Percentiles rank a stretch among this genome's conserved stretches.
Conservation (phyloP, 805 yeast genomes). For the Starmerella potacharoeniae region DNA sequence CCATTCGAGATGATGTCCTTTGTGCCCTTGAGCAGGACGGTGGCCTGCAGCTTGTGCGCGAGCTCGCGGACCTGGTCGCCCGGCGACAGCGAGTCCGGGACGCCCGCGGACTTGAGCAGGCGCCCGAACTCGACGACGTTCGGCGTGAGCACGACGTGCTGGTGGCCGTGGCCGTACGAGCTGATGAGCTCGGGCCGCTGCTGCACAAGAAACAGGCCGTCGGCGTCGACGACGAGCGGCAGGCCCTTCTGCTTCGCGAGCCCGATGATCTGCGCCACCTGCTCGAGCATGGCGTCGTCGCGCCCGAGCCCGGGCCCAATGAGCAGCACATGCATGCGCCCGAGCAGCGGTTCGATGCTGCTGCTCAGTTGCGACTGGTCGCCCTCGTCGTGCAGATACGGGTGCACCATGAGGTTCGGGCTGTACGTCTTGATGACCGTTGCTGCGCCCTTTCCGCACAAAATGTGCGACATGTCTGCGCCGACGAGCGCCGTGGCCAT, state of each 20-base stretch:
- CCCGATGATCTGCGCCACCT: slow-evolving; percentile 46
- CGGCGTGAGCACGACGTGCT: slow-evolving; percentile 70
- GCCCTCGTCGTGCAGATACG: slow-evolving; percentile 50
- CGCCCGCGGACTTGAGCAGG: slow-evolving; percentile 40
- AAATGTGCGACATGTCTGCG: slow-evolving; percentile 75
- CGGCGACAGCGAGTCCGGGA: slow-evolving; percentile 12
- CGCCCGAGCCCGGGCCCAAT: slow-evolving; percentile 94
- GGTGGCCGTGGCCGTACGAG: slow-evolving; percentile 35
- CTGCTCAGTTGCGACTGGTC: slow-evolving; percentile 22
- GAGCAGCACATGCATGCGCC: slow-evolving; percentile 67
- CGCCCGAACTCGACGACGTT: slow-evolving; percentile 77
- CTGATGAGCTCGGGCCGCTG: slow-evolving; percentile 35
- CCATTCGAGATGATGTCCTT: slow-evolving; percentile 53
- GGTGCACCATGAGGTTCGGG: slow-evolving; percentile 95
- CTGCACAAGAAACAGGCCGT: slow-evolving; percentile 61
- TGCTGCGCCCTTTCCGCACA: slow-evolving; percentile 76
- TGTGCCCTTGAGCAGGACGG: slow-evolving; percentile 64
- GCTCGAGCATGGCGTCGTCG: slow-evolving; percentile 52
- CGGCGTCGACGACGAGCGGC: slow-evolving; percentile 85
- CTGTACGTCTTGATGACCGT: slow-evolving; percentile 73
- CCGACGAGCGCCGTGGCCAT: slow-evolving; percentile 78
- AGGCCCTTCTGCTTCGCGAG: slow-evolving; percentile 44
- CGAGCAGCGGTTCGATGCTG: slow-evolving; percentile 38
- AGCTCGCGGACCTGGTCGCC: slow-evolving; percentile 32
- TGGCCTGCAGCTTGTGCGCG: slow-evolving; percentile 42